Percentiles rank a stretch among this genome's conserved stretches.
Conservation (phyloP, 2,329 filamentous ascomycete species). For the Talaromyces piceae region DNA sequence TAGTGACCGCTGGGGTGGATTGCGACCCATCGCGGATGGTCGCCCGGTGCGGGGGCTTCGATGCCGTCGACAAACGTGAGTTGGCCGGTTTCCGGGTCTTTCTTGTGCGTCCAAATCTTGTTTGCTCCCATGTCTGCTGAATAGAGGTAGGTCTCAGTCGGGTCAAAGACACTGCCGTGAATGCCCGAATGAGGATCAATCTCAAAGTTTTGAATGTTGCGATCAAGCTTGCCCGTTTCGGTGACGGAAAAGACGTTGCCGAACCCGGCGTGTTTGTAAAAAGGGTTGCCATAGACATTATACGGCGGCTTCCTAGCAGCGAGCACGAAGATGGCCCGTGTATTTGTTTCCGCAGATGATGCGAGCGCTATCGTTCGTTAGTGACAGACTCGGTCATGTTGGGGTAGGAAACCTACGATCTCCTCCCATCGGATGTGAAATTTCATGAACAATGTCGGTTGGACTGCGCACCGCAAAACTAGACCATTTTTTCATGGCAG, state of each 20-base stretch:
- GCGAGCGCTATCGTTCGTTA: slow-evolving; percentile 52
- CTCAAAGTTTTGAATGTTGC: slow-evolving; percentile 40
- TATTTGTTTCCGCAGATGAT: slow-evolving; percentile 64
- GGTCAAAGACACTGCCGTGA: slow-evolving; percentile 44
- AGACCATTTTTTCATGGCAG: slow-evolving; percentile 90
- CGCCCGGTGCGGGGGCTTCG: slow-evolving; percentile 60
- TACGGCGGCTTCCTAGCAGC: slow-evolving; percentile 71
- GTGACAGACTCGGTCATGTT: background rate
- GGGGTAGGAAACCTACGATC: slow-evolving; percentile 51
- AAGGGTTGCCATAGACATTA: slow-evolving; percentile 81
- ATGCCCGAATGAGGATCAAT: slow-evolving; percentile 40
- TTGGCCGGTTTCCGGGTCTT: slow-evolving; percentile 52
- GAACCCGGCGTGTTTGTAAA: slow-evolving; percentile 76
- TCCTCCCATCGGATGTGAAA: slow-evolving; percentile 67
- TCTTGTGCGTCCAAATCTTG: slow-evolving; percentile 71
- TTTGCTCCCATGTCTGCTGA: slow-evolving; percentile 44
- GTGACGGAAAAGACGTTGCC: slow-evolving; percentile 59
- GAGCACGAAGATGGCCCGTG: slow-evolving; percentile 81
- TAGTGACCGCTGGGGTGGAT: slow-evolving; percentile 71
- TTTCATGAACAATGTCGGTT: slow-evolving; percentile 66
- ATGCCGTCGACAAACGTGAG: slow-evolving; percentile 65
- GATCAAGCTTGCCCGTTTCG: slow-evolving; percentile 32
- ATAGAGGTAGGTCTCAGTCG: slow-evolving; percentile 39
- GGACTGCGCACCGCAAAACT: slow-evolving; percentile 71
- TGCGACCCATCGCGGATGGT: slow-evolving; percentile 84